Conservation (phyloP, 257 asterid genomes). For the Solanum clarkiae region DNA sequence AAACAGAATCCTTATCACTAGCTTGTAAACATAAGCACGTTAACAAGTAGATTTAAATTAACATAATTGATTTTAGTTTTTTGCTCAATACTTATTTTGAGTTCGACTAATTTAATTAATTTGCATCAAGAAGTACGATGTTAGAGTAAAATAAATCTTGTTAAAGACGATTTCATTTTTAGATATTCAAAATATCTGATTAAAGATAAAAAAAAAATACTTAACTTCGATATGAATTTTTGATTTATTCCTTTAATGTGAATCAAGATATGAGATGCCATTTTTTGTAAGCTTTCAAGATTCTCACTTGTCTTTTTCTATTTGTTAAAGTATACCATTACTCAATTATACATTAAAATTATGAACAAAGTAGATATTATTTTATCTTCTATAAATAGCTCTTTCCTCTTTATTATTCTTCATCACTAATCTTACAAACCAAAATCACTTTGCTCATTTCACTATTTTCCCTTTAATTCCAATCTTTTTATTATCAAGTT, state of each 20-base stretch:
- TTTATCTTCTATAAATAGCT: neutral
- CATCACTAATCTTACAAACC: neutral
- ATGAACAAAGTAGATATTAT: neutral
- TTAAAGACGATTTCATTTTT: neutral
- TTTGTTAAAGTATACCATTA: neutral
- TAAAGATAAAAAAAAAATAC: neutral
- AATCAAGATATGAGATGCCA: neutral
- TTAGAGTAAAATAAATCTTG: neutral
- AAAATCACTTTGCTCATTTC: neutral
- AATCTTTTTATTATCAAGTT: neutral
- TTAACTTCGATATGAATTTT: neutral
- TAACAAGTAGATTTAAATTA: neutral
- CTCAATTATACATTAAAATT: neutral
- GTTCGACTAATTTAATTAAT: neutral
- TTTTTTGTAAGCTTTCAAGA: neutral
- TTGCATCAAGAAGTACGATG: rapidly evolving
- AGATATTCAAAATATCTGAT: neutral
- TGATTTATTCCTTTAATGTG: neutral
- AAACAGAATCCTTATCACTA: no score
- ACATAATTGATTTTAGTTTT: no score
- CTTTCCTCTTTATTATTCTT: neutral
- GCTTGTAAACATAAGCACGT: neutral
- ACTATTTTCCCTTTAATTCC: neutral
- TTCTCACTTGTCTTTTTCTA: neutral
- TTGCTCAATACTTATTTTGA: neutral